Base-by-base conservation (phyloP, 768 basidiomycete species). In the Naganishia friedmannii region DNA sequence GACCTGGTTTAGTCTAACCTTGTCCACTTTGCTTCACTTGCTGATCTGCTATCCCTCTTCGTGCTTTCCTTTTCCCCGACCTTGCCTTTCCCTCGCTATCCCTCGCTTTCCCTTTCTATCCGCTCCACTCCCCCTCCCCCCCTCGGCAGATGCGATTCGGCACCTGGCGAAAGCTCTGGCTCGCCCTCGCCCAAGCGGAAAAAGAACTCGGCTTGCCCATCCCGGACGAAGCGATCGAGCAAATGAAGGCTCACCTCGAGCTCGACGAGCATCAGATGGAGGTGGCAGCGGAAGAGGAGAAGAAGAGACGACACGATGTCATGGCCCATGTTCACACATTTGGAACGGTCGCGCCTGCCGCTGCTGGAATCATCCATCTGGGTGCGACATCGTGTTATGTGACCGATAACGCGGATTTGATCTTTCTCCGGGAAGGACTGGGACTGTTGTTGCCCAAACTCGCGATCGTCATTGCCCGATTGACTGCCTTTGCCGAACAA, bases 251-350 rank as follows among this genome's bases (percentile, higher is more conserved):
- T n/a, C 90, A 97, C 83, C 85, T 98, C 57, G 96, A 89, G 55
- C 82, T 98, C 34, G 92, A 93, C 68, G 89, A 87, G 13, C 87
- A 89, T 57, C 96, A 99, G 83, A 95, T 98, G 77, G 89, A 88
- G 73, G 85, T 91, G 66, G 96, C 96, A 1, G 94, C 93, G 0
- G 83, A 86, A 67, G 96, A 99, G 81, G 96, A 99, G 83, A 98
- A 96, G 84, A 96, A 93, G 83, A 84, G 96, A 29, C 86, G 96
- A 15, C 96, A 99, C 83, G 96, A 99, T 82, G 96, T 99, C 53
- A 99, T 99, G 96, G 96, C 96, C 0, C 96, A 99, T 78, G 96
- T 99, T 53, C 93, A 98, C 83, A 96, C 94, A 3, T 99, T 97
- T 79, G 94, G 94, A 6, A 86, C 85, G 54, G 90, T 94, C 65